Percentiles rank a stretch among this genome's conserved stretches.
These are phyloP conservation scores for Sporopachydermia cereana DNA, from an alignment of 1,139 yeast genomes.

Conservation along the genomic window DNA sequence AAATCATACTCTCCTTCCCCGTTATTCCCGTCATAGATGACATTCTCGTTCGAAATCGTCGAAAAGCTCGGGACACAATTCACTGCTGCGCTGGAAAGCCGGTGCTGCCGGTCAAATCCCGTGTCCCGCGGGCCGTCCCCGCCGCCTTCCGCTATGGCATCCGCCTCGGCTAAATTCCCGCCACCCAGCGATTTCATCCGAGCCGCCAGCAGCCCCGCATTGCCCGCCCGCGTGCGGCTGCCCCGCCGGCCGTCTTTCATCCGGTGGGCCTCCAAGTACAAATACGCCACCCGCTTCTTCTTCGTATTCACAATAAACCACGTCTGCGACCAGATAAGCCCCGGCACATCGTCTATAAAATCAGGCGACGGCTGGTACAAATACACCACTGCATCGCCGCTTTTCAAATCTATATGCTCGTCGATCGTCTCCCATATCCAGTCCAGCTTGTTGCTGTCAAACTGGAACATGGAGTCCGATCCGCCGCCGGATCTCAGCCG, in stretches of 20 bases:
- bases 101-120: constrained; percentile 14
- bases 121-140: constrained; percentile 20
- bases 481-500: constrained; percentile 26
- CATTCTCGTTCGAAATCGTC: constrained; percentile 23
- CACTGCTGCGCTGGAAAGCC: constrained; percentile 21
- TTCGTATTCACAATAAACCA: constrained; percentile 90
- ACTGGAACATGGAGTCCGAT: constrained; percentile 19
- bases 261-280: constrained; percentile 33
- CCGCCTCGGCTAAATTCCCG: constrained; percentile 24
- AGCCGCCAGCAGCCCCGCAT: constrained; percentile 1
- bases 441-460: constrained; percentile 25
- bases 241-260: constrained; percentile 21
- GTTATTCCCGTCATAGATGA: constrained; percentile 26
- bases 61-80: constrained; percentile 15
- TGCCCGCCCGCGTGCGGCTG: constrained; percentile 13
- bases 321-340: constrained; percentile 79
- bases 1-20: constrained; percentile 40
- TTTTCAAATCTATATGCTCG: constrained; percentile 65
- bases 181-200: neutral
- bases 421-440: constrained; percentile 89
- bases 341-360: constrained; percentile 64
- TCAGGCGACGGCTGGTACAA: constrained; percentile 74
- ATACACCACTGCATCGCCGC: constrained; percentile 54
- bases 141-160: constrained; percentile 16
- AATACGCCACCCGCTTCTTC: constrained; percentile 79